Base-by-base conservation (phyloP, 352 stramenopile genomes). In the Aphanomyces astaci region DNA sequence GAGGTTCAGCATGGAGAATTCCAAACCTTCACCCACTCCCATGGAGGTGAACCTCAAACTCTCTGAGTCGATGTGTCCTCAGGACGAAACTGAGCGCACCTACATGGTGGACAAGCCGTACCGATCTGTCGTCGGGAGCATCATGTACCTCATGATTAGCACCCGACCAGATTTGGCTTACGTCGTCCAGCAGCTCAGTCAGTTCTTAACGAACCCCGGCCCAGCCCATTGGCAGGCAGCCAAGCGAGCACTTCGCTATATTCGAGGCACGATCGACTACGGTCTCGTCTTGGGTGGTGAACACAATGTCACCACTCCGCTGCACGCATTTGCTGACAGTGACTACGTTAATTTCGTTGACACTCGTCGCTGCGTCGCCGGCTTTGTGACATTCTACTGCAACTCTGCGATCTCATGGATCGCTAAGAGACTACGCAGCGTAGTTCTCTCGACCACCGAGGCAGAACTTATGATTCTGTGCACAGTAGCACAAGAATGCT, bases 371-470 rank as follows among this genome's bases (percentile, higher is more conserved):
- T n/a, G n/a, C n/a, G n/a, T n/a, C n/a, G n/a, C n/a, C n/a, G n/a
- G n/a, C n/a, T n/a, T n/a, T n/a, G n/a, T n/a, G n/a, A n/a, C n/a
- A n/a, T n/a, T n/a, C n/a, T n/a, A n/a, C n/a, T n/a, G n/a, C n/a
- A n/a, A n/a, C n/a, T n/a, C n/a, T n/a, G n/a, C n/a, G n/a, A n/a
- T n/a, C n/a, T n/a, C n/a, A n/a, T n/a, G n/a, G n/a, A n/a, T n/a
- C n/a, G n/a, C n/a, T n/a, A 53, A 64, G 17, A 74, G 73, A 27
- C 59, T 74, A 19, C 66, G 72, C 62, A 72, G 60, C 1, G 71
- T 76, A 1, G 54, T 76, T 31, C 25, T 78, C n/a, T 73, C 63
- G 3, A 76, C 71, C 4, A 65, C 39, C 25, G 57, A 65, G 33
- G 57, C 57, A 56, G 57, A 65, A 49, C 33, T 46, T 24, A 65